Conservation (phyloP, 2,329 filamentous ascomycete genomes). For the Domatiomyces globalis region DNA sequence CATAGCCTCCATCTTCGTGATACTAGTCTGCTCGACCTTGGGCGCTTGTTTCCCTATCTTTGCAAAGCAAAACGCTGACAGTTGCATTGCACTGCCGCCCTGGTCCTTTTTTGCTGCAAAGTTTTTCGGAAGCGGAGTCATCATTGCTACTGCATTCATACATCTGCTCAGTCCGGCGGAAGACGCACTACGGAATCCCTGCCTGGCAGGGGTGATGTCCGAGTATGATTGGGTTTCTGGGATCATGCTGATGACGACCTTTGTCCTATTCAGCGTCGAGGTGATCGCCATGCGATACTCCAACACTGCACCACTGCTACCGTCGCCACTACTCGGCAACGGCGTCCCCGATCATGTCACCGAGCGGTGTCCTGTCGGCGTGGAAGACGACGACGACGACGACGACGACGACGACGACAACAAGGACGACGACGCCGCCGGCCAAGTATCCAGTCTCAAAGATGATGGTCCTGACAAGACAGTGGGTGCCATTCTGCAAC, state of each 20-base stretch:
- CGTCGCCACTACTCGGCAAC: too few relatives aligned
- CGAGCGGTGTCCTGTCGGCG: too few relatives aligned
- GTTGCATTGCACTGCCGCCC: constrained; percentile 40
- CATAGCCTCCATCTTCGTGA: constrained; percentile 78
- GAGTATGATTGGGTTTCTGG: constrained; percentile 70
- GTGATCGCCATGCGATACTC: constrained; percentile 59
- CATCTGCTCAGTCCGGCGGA: constrained; percentile 69
- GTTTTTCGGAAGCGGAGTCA: constrained; percentile 85
- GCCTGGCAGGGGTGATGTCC: constrained; percentile 49
- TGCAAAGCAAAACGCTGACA: constrained; percentile 37
- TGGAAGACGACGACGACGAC: too few relatives aligned
- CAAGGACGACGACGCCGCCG: constrained; percentile 38
- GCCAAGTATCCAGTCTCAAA: constrained; percentile 12
- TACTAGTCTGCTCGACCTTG: constrained; percentile 51
- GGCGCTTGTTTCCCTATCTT: constrained; percentile 64
- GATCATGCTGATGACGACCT: constrained; percentile 73
- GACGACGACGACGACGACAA: constrained; percentile 37
- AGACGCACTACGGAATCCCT: constrained; percentile 56
- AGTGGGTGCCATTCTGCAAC: not conserved
- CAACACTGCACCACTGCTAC: constrained; percentile 24
- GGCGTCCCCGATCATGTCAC: too few relatives aligned
- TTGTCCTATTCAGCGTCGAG: constrained; percentile 78
- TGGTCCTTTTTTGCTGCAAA: constrained; percentile 73
- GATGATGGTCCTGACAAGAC: too few relatives aligned
- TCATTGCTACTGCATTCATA: constrained; percentile 82